phyloP scores from a whole-genome alignment of 108 stramenopile genomes.

The Pseudonitzschia delicatissima region DNA sequence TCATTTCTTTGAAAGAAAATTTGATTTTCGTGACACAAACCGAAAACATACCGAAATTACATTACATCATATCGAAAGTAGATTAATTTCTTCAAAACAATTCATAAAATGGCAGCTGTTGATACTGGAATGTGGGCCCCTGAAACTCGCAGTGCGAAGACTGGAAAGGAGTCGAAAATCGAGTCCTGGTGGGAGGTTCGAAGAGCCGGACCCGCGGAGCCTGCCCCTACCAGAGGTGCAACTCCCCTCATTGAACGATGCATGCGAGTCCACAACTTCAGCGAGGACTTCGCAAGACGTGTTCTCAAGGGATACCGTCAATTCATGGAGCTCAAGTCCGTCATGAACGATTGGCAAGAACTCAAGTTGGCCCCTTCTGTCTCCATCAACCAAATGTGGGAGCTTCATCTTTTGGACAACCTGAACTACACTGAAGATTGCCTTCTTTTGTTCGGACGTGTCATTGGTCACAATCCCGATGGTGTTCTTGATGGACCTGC shows the following conservation, averaged over 20 bases:
- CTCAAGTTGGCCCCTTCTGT: constrained; percentile 50
- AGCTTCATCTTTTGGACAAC: constrained; percentile 56
- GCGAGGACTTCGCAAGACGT: constrained; percentile 44
- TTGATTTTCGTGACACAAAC: background rate
- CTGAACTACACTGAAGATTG: constrained; percentile 63
- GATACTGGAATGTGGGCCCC: constrained; percentile 45
- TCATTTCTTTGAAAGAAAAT: background rate
- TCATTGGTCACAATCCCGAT: constrained; percentile 56
- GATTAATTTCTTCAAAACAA: background rate
- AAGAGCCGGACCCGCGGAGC: constrained; percentile 37
- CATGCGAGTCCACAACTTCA: constrained; percentile 53
- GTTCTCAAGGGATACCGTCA: constrained; percentile 64
- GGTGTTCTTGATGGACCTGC: constrained; percentile 38
- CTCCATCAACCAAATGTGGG: constrained; percentile 70
- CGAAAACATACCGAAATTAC: background rate
- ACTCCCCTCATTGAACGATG: constrained; percentile 62
- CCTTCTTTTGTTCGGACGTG: constrained; percentile 50
- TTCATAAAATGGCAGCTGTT: constrained; percentile 21
- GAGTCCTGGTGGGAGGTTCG: constrained; percentile 56
- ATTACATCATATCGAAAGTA: background rate
- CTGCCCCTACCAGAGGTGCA: constrained; percentile 47
- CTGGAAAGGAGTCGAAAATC: constrained; percentile 51
- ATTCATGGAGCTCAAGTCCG: constrained; percentile 74
- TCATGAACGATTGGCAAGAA: constrained; percentile 61
- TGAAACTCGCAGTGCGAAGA: constrained; percentile 36